A percentile compares a stretch with the other conserved stretches of the same genome.
Conservation (phyloP, 441 rosid species). For the Bruguiera hainesii region DNA sequence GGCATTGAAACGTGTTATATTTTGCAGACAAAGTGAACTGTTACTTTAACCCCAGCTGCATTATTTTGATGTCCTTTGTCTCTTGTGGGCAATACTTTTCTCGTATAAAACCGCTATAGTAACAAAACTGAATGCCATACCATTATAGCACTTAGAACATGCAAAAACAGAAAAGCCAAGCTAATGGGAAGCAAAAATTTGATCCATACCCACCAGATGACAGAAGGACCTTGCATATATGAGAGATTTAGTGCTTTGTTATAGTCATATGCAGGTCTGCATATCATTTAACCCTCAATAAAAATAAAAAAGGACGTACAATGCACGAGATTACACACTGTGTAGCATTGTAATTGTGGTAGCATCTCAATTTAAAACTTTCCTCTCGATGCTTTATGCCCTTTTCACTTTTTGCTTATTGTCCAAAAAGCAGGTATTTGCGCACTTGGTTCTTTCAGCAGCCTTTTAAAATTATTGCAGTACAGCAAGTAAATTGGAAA, state of each 20-base stretch:
- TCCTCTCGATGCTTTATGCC: background rate
- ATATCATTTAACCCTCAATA: no score
- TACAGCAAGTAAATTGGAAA: background rate
- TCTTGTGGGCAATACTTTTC: background rate
- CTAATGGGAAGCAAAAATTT: background rate
- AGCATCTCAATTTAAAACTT: background rate
- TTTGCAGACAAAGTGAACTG: slow-evolving; percentile 3
- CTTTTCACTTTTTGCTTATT: background rate
- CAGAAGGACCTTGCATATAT: background rate
- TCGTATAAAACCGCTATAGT: background rate
- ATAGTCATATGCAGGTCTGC: no score
- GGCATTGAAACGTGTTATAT: slow-evolving; percentile 7
- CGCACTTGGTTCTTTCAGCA: slow-evolving; percentile 18
- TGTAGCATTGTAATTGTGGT: no score
- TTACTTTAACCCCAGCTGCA: background rate
- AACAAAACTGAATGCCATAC: slow-evolving; percentile 11
- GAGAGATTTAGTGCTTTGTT: background rate
- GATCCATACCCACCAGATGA: background rate
- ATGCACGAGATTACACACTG: no score
- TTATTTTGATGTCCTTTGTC: background rate
- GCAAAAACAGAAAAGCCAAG: slow-evolving; percentile 1
- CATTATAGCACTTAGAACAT: slow-evolving; percentile 1
- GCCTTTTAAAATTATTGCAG: slow-evolving; percentile 19
- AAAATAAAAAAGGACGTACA: no score
- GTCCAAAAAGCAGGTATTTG: background rate